Percentiles rank a stretch among this genome's conserved stretches.
Conservation (phyloP, 192 early-diverging fungal genomes). For the Phycomyces blakesleeanus region DNA sequence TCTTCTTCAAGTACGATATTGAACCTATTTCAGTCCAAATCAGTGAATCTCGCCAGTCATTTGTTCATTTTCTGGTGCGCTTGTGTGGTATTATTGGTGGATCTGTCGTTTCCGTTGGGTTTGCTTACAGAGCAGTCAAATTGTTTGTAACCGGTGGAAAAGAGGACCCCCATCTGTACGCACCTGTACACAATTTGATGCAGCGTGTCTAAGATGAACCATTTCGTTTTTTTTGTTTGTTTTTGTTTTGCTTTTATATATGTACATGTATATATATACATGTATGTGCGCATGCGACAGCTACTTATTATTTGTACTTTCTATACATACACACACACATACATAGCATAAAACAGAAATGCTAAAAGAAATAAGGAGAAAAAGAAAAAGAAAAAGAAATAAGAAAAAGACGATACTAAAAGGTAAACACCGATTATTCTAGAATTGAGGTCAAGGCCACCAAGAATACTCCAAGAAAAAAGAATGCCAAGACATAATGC, state of each 20-base stretch:
- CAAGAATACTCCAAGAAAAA: conserved; percentile 28
- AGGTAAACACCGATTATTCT: too few species aligned
- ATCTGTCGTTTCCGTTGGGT: conserved; percentile 65
- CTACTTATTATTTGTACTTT: too few species aligned
- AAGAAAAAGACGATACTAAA: too few species aligned
- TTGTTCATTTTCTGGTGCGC: conserved; percentile 72
- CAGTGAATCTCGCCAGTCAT: conserved; percentile 56
- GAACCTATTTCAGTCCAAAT: conserved; percentile 85
- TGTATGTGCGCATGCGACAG: background rate
- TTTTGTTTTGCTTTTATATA: conserved; percentile 1
- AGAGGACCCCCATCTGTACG: conserved; percentile 30
- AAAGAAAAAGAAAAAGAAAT: too few species aligned
- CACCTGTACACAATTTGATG: conserved; percentile 30
- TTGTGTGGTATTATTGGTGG: conserved; percentile 88
- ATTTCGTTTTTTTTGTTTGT: background rate
- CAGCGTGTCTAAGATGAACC: conserved; percentile 14
- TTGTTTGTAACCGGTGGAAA: conserved; percentile 33
- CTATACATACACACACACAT: too few species aligned
- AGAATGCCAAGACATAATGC: conserved; percentile 20
- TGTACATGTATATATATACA: background rate
- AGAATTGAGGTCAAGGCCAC: conserved; percentile 25
- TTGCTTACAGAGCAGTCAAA: conserved; percentile 44
- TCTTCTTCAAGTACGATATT: conserved; percentile 91
- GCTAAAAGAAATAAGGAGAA: too few species aligned
- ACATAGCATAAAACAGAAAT: too few species aligned